Evolutionary conservation across 2,329 filamentous ascomycete species (phyloP), one percentile per base, ranked within the genome.

Genomic region (Talaromyces atroroseus): DNA sequence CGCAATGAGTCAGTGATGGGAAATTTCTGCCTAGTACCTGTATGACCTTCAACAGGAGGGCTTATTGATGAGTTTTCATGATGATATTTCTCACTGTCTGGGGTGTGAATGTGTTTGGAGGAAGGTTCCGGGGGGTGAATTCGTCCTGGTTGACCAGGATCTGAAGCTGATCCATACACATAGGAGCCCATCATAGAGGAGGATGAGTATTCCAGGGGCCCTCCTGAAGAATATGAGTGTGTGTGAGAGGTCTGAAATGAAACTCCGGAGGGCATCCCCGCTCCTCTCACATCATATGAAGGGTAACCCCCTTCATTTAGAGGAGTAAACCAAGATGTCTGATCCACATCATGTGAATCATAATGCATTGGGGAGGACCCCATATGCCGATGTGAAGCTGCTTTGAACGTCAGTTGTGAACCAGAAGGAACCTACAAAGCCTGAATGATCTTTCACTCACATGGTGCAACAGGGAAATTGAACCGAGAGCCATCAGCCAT

Each of bases 401-500:
- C 20, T 44, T 23, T 44, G 2, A 18, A 44, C 7, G 18, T 44
- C 20, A 44, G 40, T 44, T 23, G 11, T 14, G 40, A 21, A 44
- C 3, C 40, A 2, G 18, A 18, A 44, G 18, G 18, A 21, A 18
- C 3, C 40, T 11, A 8, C n/a, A 20, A 12, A 20, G 11, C 18
- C 1, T 14, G 40, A 44, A 21, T 10, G 10, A 44, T 21, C 1
- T 14, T 44, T 6, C 12, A 21, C 52, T 54, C 24, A 54, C 52
- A 29, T 21, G 52, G 23, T 6, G 34, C 23, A 42, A 23, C 34
- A 32, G 52, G 45, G 8, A 54, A 32, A 2, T 46, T 32, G 8
- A 54, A 54, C 16, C 42, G 32, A 5, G 52, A 49, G 11, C 45
- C 52, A n/a, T 54, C 52, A 18, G 52, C 45, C 45, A 54, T 42